Percentiles rank a stretch among this genome's conserved stretches.
These are phyloP conservation scores for Colletotrichum gloeosporioides DNA, from an alignment of 2,329 filamentous ascomycete genomes.

Conservation along the genomic window DNA sequence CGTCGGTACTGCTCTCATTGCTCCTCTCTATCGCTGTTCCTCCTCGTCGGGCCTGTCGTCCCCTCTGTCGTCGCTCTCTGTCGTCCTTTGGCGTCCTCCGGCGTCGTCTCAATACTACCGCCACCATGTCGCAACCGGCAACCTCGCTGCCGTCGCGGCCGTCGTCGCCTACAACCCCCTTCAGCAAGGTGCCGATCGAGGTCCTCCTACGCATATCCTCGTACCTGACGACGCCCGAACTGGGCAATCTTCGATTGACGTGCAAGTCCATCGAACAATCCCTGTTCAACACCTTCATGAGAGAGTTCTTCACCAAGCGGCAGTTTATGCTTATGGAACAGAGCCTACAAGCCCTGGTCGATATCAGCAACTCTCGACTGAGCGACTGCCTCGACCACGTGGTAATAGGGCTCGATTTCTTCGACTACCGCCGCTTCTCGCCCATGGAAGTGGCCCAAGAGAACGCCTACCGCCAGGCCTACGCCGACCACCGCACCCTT, in stretches of 20 bases:
- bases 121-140: neutral
- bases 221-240: constrained; percentile 59
- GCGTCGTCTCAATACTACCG: neutral
- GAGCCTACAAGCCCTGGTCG: constrained; percentile 60
- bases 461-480: constrained; percentile 21
- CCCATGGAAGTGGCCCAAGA: constrained; percentile 14
- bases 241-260: constrained; percentile 57
- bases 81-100: neutral
- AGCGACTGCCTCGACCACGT: constrained; percentile 46
- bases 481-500: constrained; percentile 33
- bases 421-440: constrained; percentile 13
- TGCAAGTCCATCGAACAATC: constrained; percentile 60
- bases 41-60: no score
- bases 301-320: constrained; percentile 69
- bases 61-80: neutral
- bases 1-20: neutral
- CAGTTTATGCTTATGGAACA: constrained; percentile 68
- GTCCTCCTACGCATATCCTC: constrained; percentile 60
- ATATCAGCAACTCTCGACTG: constrained; percentile 55
- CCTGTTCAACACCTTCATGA: constrained; percentile 60
- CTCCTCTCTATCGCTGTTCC: neutral
- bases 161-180: neutral
- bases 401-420: constrained; percentile 51
- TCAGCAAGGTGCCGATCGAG: constrained; percentile 59
- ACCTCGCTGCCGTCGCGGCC: neutral